Evolutionary conservation across 371 early-diverging fungal genomes (phyloP), one percentile per base, ranked within the genome.

Genomic region (Thermomucor indicae-seudaticae): DNA sequence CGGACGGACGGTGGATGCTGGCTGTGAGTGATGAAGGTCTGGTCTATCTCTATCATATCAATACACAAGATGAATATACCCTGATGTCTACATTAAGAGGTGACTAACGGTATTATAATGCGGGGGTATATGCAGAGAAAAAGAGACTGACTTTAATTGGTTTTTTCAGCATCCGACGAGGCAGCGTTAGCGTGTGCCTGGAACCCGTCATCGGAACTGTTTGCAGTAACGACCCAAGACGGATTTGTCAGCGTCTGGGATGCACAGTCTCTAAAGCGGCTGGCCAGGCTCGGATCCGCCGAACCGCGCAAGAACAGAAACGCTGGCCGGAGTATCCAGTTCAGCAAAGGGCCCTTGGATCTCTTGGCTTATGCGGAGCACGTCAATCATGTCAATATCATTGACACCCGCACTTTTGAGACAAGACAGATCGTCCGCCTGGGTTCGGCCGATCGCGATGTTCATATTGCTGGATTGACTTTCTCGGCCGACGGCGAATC

Each of bases 1-100:
- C 90, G 0, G 91, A 94, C 64, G 87, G 88, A 14, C 70, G 75
- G 39, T 80, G 81, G 46, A 62, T 96, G 75, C 72, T 85, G 3
- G 87, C 91, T 8, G 91, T 89, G 0, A 93, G 96, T 19, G 96
- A 96, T 57, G 65, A 85, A 7, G 84, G 87, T 48, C 73, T 86
- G 47, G 91, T 89, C 4, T 90, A 82, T 61, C 37, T 92, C 23
- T 96, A 59, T 45, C 17, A 46, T 12, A 35, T 3, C 67, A 48
- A 17, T 48, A 38, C 32, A 20, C 35, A 14, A 29, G n/a, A n/a
- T n/a, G n/a, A n/a, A n/a, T n/a, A n/a, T n/a, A n/a, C n/a, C n/a
- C n/a, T n/a, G n/a, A n/a, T n/a, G n/a, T n/a, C n/a, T n/a, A n/a
- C n/a, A n/a, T n/a, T n/a, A n/a, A n/a, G n/a, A n/a, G n/a, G n/a